These are phyloP conservation scores for Cercophora sp. DNA, from an alignment of 495 filamentous ascomycete genomes.

Conservation along the genomic window DNA sequence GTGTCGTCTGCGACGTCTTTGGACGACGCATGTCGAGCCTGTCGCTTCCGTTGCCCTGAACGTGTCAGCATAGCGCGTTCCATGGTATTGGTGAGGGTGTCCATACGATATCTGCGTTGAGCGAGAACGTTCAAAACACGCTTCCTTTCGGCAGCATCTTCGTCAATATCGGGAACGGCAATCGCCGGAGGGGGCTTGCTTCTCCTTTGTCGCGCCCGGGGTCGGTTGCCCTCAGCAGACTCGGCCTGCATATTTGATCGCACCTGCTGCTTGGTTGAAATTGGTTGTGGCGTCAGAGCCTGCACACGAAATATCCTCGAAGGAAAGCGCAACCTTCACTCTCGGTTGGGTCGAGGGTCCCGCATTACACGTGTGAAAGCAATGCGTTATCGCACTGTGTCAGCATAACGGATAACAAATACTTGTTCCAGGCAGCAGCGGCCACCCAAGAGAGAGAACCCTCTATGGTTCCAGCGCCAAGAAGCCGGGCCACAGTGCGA, in stretches of 20 bases:
- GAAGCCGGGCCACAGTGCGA: too few relatives aligned
- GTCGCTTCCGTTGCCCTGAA: conserved; percentile 28
- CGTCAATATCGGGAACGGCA: conserved; percentile 28
- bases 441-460: too few relatives aligned
- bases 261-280: neutral
- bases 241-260: neutral
- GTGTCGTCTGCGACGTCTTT: neutral
- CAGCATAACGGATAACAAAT: conserved; percentile 9
- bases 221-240: neutral
- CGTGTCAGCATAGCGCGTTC: neutral
- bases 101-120: conserved; percentile 48
- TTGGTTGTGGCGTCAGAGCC: neutral
- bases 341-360: too few relatives aligned
- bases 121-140: conserved; percentile 48
- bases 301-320: too few relatives aligned
- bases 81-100: neutral
- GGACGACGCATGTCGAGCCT: neutral
- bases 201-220: conserved; percentile 22
- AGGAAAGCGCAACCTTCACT: too few relatives aligned
- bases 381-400: neutral
- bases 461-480: too few relatives aligned
- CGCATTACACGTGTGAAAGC: too few relatives aligned
- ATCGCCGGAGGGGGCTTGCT: conserved; percentile 24
- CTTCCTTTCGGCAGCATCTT: conserved; percentile 44
- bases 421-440: too few relatives aligned